A percentile compares a stretch with the other conserved stretches of the same genome.
Conservation (phyloP, 116 monocot genomes). For the Phalaenopsis hybrid region DNA sequence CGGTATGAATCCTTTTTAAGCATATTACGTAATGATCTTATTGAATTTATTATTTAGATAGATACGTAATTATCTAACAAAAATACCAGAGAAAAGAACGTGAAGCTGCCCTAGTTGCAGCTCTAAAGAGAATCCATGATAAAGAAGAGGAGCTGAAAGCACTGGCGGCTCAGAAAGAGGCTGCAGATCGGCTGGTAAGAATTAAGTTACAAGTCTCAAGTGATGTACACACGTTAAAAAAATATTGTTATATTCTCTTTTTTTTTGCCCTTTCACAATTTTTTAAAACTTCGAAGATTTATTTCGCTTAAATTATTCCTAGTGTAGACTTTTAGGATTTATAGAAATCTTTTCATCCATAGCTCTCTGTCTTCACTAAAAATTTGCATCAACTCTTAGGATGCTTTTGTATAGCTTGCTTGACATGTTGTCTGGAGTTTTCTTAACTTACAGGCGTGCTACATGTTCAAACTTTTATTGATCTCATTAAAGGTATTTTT, state of each 20-base stretch:
- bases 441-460: not conserved
- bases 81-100: constrained; percentile 59
- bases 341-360: not conserved
- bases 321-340: not conserved
- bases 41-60: not conserved
- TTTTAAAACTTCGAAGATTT: not conserved
- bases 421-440: too few species aligned
- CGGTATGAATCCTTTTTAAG: constrained; percentile 32
- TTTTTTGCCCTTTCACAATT: not conserved
- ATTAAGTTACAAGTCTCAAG: not conserved
- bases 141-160: constrained; percentile 67
- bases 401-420: too few species aligned
- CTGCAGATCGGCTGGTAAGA: constrained; percentile 77
- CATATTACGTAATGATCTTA: not conserved
- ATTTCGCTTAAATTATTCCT: not conserved
- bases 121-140: constrained; percentile 69
- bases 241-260: not conserved
- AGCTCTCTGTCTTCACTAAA: not conserved
- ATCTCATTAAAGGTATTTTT: too few species aligned
- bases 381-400: too few species aligned
- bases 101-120: constrained; percentile 71
- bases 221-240: not conserved
- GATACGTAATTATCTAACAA: constrained; percentile 3
- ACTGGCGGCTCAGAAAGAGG: constrained; percentile 51
- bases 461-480: too few species aligned